Conservation (phyloP, 2,329 filamentous ascomycete genomes). For the Fusarium verrucosum region DNA sequence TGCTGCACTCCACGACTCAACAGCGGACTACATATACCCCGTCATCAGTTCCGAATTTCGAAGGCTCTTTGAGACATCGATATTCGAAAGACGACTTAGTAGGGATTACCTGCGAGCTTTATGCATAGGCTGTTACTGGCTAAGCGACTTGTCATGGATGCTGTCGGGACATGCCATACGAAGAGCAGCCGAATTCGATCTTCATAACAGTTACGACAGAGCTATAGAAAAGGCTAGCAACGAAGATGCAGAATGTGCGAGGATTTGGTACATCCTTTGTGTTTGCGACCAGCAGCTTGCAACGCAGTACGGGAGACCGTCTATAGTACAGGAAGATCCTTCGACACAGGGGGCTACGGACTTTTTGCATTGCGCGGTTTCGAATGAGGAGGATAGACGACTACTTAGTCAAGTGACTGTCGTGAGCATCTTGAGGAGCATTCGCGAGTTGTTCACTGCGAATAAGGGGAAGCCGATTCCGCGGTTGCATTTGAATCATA, state of each 20-base stretch:
- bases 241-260: constrained; percentile 58
- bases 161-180: constrained; percentile 63
- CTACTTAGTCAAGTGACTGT: constrained; percentile 66
- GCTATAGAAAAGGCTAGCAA: constrained; percentile 47
- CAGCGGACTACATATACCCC: constrained; percentile 60
- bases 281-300: constrained; percentile 69
- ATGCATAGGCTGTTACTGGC: constrained; percentile 69
- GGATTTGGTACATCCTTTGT: constrained; percentile 68
- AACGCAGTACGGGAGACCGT: constrained; percentile 67
- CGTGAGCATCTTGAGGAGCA: constrained; percentile 64
- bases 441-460: constrained; percentile 64
- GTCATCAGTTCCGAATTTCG: constrained; percentile 64
- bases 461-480: constrained; percentile 62
- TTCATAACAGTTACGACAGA: constrained; percentile 52
- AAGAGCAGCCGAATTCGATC: constrained; percentile 56
- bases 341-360: constrained; percentile 64
- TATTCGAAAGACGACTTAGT: constrained; percentile 48
- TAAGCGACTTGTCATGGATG: constrained; percentile 69
- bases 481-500: constrained; percentile 60
- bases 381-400: constrained; percentile 62
- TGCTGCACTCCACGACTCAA: constrained; percentile 64
- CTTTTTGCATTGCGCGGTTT: constrained; percentile 59
- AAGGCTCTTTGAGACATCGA: constrained; percentile 58
- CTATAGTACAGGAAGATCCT: constrained; percentile 64
- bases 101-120: constrained; percentile 66